Percentiles rank a stretch among this genome's conserved stretches.
These are phyloP conservation scores for Fusarium mangiferae DNA, from an alignment of 2,329 filamentous ascomycete genomes.

Conservation along the genomic window DNA sequence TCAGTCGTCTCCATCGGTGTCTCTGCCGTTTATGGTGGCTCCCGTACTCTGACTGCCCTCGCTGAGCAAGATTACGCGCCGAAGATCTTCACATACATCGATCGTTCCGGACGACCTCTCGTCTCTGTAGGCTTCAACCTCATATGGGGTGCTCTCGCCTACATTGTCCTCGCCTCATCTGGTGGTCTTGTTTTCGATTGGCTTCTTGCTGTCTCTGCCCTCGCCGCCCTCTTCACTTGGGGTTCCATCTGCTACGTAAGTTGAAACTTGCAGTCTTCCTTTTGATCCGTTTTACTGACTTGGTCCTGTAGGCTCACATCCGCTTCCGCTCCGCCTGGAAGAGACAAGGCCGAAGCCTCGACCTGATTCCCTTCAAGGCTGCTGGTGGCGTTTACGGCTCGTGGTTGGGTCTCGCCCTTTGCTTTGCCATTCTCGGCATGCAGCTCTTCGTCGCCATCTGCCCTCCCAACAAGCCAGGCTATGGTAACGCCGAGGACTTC, in stretches of 20 bases:
- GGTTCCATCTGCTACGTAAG: slow-evolving; percentile 66
- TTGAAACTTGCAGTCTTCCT: fast-evolving
- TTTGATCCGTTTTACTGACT: background rate
- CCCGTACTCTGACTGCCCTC: slow-evolving; percentile 65
- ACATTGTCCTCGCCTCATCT: slow-evolving; percentile 55
- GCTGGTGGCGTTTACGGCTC: slow-evolving; percentile 70
- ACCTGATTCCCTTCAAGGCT: slow-evolving; percentile 73
- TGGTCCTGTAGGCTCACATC: slow-evolving; percentile 67
- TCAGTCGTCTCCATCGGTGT: slow-evolving; percentile 66
- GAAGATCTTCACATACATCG: slow-evolving; percentile 63
- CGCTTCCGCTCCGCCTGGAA: slow-evolving; percentile 73
- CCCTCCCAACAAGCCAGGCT: slow-evolving; percentile 46
- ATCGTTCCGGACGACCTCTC: slow-evolving; percentile 63
- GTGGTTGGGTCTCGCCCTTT: slow-evolving; percentile 68
- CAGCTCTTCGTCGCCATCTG: slow-evolving; percentile 62
- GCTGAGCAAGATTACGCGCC: slow-evolving; percentile 67
- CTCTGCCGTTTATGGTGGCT: slow-evolving; percentile 65
- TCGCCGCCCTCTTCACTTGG: slow-evolving; percentile 73
- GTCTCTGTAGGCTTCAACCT: slow-evolving; percentile 57
- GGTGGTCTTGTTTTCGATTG: slow-evolving; percentile 69
- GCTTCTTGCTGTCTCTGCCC: slow-evolving; percentile 71
- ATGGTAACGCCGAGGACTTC: slow-evolving; percentile 59
- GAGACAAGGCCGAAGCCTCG: slow-evolving; percentile 65
- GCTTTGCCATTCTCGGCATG: slow-evolving; percentile 62
- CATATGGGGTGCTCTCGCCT: slow-evolving; percentile 60